Evolutionary conservation across 768 basidiomycete genomes (phyloP), one percentile per base, ranked within the genome.

Genomic region (Mrakia blollopis): DNA sequence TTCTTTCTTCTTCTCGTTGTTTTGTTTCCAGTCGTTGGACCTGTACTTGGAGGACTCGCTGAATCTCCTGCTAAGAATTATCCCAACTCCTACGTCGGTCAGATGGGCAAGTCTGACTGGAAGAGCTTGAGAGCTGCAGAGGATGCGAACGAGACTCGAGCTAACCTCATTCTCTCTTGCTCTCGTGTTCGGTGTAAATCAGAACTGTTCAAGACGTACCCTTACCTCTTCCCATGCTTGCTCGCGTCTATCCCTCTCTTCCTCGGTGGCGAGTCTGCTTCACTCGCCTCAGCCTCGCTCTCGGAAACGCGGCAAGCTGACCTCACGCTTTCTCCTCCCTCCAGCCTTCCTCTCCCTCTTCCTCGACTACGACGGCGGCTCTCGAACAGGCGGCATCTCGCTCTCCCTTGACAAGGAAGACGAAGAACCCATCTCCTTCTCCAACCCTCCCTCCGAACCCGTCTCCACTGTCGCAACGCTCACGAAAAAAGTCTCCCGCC

Each of bases 321-420:
- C 37, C 32, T 39, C 39, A n/a, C n/a, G 6, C 25, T 44, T 67
- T 39, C 93, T 93, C 10, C 84, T 92, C 75, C 86, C 86, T 60
- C 95, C 95, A n/a, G 91, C 93, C 5, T 79, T 97, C 72, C 86
- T 98, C 44, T 90, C 91, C 0, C 89, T 93, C 79, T 97, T 98
- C 87, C 89, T 99, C 61, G 91, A 89, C 25, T 90, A 87, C 76
- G 94, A 99, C 82, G 97, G 93, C 73, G 95, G 96, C 14, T 91
- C 94, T 23, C 88, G 92, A 73, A 88, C 91, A 80, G 91, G 93
- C 6, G 89, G 90, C 0, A 97, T 99, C 78, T 90, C 88, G 21
- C 88, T 99, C 16, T 87, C 89, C 4, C 87, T 87, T 0, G 96
- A 98, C 84, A 98, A 98, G 83, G 81, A 73, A 86, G 73, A 44